Base-by-base conservation (phyloP, 192 early-diverging fungal genomes). In the Gamsiella multidivaricata region DNA sequence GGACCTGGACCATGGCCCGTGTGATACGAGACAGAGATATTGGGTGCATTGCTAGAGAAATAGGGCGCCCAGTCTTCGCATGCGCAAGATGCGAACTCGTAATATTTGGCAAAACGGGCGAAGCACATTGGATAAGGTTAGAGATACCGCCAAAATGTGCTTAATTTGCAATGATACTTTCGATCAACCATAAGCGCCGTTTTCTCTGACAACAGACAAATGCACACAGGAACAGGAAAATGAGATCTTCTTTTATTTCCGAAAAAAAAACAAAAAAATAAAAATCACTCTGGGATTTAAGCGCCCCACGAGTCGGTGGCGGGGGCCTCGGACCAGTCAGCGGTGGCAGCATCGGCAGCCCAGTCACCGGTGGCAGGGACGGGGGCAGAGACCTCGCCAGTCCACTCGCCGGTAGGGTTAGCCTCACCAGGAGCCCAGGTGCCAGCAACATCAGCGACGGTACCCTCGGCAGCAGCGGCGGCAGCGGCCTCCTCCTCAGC, bases 401-500 rank as follows among this genome's bases (percentile, higher is more conserved):
- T 85, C 73, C 88, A 91, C 91, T 93, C 94, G 67, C 88, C 90
- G 65, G 88, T 89, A 55, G 81, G 80, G 45, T 73, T 82, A 64
- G 69, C 67, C 50, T 83, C 65, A 65, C 69, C 69, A 65, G 62
- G 39, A 45, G 61, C 82, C 74, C 74, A 78, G 74, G 74, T 61
- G 70, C 70, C 82, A 33, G 60, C 54, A 32, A 54, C 71, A 28
- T 60, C 71, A 43, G 55, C 71, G 32, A 33, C 58, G 43, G 65
- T 50, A 64, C 68, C 68, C 23, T 84, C 86, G 36, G 81, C 84
- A 61, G 74, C 73, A n/a, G 82, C 87, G 49, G 83, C 87, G 49
- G 83, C 88, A 52, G 87, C 86, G 61, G 90, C 88, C 58, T 89
- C 92, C 79, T 99, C 96, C 92, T 97, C 96, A 83, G 94, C 93